phyloP scores from a whole-genome alignment of 306 rosid genomes.

The Quercus suber region DNA sequence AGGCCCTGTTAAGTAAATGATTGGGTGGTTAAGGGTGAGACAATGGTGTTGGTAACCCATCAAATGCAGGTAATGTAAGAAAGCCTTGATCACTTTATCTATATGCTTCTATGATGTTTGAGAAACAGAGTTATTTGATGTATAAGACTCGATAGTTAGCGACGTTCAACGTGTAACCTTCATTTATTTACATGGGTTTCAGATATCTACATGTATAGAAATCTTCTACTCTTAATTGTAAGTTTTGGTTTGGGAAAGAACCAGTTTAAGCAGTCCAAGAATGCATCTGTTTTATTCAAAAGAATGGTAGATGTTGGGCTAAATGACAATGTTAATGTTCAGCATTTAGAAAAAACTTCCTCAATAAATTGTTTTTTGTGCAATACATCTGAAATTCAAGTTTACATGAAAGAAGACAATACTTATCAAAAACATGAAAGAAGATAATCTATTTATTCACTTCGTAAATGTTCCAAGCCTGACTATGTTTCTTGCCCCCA shows the following conservation, averaged over 20 bases:
- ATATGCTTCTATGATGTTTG: neutral
- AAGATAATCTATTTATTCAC: neutral
- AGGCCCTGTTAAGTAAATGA: slow-evolving; percentile 47
- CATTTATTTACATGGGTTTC: neutral
- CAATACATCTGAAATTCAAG: neutral
- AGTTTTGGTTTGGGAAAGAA: neutral
- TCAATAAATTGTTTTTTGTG: neutral
- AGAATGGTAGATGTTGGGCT: neutral
- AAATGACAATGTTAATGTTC: neutral
- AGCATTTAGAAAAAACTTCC: neutral
- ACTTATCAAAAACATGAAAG: neutral
- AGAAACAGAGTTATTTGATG: neutral
- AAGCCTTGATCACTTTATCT: neutral
- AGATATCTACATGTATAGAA: neutral
- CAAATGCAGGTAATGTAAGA: slow-evolving; percentile 67
- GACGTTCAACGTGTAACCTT: neutral
- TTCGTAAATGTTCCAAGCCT: neutral
- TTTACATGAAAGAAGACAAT: neutral
- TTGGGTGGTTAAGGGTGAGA: slow-evolving; percentile 46
- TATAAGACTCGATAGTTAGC: neutral
- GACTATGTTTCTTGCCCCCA: neutral
- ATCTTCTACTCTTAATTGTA: neutral
- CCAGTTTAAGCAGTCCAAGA: neutral
- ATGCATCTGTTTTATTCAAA: neutral
- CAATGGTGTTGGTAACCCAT: slow-evolving; percentile 70